Evolutionary conservation across 768 basidiomycete species (phyloP).

Genomic region (Russula compacta): DNA sequence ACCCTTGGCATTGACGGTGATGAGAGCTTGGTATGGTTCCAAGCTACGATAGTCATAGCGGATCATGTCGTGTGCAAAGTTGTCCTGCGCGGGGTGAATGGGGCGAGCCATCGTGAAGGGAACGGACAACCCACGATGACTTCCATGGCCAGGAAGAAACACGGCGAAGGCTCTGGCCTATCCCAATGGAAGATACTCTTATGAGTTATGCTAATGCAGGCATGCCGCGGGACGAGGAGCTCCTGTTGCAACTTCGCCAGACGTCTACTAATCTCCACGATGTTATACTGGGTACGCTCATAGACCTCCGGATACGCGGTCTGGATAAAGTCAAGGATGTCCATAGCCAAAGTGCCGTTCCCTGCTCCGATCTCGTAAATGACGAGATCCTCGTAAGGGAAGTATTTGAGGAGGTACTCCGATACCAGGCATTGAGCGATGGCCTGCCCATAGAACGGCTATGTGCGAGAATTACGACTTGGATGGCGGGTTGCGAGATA

Average conservation of each 20-base stretch:
- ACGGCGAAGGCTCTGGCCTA: constrained; percentile 64
- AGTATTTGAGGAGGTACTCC: constrained; percentile 90
- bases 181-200: constrained; percentile 85
- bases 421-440: constrained; percentile 83
- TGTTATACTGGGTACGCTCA: constrained; percentile 84
- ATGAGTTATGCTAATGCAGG: constrained; percentile 60
- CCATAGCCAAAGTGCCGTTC: constrained; percentile 88
- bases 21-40: constrained; percentile 74
- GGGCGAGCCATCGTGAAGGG: not conserved
- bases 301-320: constrained; percentile 84
- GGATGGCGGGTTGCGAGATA: not conserved
- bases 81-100: constrained; percentile 49
- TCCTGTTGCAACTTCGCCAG: constrained; percentile 64
- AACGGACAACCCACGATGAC: constrained; percentile 61
- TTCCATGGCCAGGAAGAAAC: constrained; percentile 91
- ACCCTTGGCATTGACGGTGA: constrained; percentile 68
- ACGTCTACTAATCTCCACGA: constrained; percentile 87
- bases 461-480: constrained; percentile 10
- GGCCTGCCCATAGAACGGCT: constrained; percentile 95
- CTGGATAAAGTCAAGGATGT: constrained; percentile 76
- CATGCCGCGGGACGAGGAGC: constrained; percentile 52
- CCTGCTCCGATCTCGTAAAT: constrained; percentile 98
- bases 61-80: constrained; percentile 92
- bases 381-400: constrained; percentile 91
- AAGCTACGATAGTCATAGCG: constrained; percentile 79